Conservation (phyloP, 2,329 filamentous ascomycete genomes). For the Penicillium sp. region DNA sequence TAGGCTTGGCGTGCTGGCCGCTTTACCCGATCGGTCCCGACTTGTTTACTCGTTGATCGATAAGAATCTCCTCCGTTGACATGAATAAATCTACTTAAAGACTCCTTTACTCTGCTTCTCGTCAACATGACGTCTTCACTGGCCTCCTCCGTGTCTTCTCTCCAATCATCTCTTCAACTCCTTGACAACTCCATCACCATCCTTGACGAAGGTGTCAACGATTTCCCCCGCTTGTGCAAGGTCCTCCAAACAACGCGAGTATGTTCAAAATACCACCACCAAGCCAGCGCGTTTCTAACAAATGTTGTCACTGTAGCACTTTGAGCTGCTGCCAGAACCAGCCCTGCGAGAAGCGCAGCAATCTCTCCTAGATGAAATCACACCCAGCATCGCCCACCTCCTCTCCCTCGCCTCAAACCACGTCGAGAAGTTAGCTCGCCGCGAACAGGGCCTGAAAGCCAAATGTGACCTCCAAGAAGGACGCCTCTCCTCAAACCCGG, state of each 20-base stretch:
- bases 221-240: conserved; percentile 62
- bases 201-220: conserved; percentile 61
- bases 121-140: conserved; percentile 48
- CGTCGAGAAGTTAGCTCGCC: conserved; percentile 76
- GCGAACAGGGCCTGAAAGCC: conserved; percentile 79
- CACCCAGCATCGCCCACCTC: conserved; percentile 77
- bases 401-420: conserved; percentile 80
- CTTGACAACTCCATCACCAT: conserved; percentile 64
- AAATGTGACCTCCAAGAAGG: conserved; percentile 82
- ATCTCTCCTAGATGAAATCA: conserved; percentile 81
- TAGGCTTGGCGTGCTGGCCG: conserved; percentile 23
- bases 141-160: conserved; percentile 59
- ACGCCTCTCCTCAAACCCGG: conserved; percentile 51
- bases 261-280: conserved; percentile 24
- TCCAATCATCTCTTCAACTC: conserved; percentile 60
- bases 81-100: not conserved
- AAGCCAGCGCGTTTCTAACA: not conserved
- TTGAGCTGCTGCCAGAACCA: conserved; percentile 85
- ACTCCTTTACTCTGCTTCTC: not conserved
- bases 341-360: conserved; percentile 79
- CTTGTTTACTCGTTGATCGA: conserved; percentile 24
- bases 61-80: not conserved
- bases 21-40: conserved; percentile 31
- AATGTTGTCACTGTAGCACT: conserved; percentile 61
- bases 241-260: conserved; percentile 64